phyloP scores from a whole-genome alignment of 1,284 basidiomycete genomes.

The Malassezia dermatis region DNA sequence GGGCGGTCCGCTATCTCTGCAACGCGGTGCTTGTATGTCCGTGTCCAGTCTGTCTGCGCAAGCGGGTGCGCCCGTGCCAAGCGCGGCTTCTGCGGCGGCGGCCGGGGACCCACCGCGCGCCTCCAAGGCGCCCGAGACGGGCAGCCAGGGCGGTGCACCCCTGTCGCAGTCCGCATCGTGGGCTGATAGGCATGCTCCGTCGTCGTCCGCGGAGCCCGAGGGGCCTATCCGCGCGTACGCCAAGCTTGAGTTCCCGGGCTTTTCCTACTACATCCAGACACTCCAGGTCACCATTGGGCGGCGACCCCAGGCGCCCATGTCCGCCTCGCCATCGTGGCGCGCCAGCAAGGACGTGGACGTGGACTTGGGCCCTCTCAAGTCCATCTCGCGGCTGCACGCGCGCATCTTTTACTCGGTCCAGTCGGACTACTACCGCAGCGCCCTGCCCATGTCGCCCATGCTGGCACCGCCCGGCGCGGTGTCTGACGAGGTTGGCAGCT shows the following conservation, averaged over 20 bases:
- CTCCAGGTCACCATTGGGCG: conserved; percentile 61
- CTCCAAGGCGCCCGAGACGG: not conserved
- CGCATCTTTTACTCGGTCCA: conserved; percentile 60
- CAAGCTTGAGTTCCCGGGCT: conserved; percentile 79
- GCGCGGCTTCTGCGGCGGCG: not conserved
- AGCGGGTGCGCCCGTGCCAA: not conserved
- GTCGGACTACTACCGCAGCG: conserved; percentile 1
- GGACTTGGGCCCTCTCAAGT: conserved; percentile 90
- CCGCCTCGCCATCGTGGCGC: not conserved
- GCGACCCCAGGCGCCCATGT: conserved; percentile 45
- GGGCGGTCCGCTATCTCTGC: not conserved
- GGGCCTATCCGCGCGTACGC: conserved; percentile 71
- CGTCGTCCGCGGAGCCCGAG: conserved; percentile 6
- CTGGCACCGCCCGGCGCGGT: not conserved
- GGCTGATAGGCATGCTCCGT: not conserved
- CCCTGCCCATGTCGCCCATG: conserved; percentile 2
- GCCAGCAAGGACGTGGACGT: conserved; percentile 57
- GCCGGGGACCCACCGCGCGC: not conserved
- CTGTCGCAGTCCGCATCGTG: conserved; percentile 1
- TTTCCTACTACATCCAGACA: conserved; percentile 76
- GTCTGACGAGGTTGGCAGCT: not conserved
- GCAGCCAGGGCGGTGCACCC: not conserved
- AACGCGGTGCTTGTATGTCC: not conserved
- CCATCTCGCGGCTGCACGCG: conserved; percentile 88
- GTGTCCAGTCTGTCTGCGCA: not conserved